A percentile compares a stretch with the other conserved stretches of the same genome.
Conservation (phyloP, 441 rosid species). For the Monsonia emarginata region DNA sequence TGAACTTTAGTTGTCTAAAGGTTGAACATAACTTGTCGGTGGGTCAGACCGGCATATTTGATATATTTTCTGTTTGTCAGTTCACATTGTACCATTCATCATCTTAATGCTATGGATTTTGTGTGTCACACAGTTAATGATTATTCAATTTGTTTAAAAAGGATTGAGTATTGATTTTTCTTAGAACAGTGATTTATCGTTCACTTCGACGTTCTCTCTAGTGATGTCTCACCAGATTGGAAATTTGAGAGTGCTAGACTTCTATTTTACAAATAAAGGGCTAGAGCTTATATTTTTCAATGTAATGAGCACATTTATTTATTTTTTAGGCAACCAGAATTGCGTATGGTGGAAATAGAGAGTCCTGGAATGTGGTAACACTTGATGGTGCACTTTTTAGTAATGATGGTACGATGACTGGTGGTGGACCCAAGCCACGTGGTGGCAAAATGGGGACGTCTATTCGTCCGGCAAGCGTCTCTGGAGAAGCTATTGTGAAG, state of each 20-base stretch:
- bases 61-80: background rate
- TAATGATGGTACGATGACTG: slow-evolving; percentile 96
- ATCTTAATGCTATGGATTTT: slow-evolving; percentile 2
- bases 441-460: slow-evolving; percentile 97
- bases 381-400: slow-evolving; percentile 92
- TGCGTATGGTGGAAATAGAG: slow-evolving; percentile 72
- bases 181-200: background rate
- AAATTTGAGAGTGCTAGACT: background rate
- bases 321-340: slow-evolving; percentile 65
- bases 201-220: background rate
- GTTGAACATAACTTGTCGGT: background rate
- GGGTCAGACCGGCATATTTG: background rate
- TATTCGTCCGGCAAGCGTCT: slow-evolving; percentile 64
- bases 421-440: slow-evolving; percentile 90
- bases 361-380: slow-evolving; percentile 82
- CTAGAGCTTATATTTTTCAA: background rate
- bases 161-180: background rate
- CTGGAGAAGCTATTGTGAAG: slow-evolving; percentile 50
- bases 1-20: background rate
- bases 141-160: background rate
- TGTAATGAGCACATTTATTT: slow-evolving; percentile 8
- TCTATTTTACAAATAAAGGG: background rate
- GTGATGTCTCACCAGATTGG: background rate
- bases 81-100: background rate
- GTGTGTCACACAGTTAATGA: background rate